Evolutionary conservation across 2,329 filamentous ascomycete species (phyloP).

Genomic region (Botrytis porri): DNA sequence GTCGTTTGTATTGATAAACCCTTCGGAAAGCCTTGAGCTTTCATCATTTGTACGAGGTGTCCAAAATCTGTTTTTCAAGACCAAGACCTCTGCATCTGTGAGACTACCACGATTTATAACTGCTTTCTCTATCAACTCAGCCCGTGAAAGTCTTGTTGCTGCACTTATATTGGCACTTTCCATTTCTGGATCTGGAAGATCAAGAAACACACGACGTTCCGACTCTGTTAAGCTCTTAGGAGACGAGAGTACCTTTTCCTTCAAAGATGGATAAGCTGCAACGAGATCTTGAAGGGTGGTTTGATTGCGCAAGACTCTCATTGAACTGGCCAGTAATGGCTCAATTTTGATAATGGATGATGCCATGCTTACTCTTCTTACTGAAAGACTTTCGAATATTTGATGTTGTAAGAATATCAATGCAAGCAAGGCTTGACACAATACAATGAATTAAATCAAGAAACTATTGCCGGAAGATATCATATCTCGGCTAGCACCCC

Average conservation of each 20-base stretch:
- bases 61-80: conserved; percentile 19
- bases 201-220: conserved; percentile 17
- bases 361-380: neutral
- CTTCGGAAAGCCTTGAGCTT: neutral
- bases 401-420: neutral
- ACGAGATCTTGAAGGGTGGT: conserved; percentile 18
- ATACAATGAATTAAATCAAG: neutral
- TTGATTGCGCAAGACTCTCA: conserved; percentile 15
- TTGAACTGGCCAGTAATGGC: conserved; percentile 2
- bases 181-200: conserved; percentile 18
- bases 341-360: neutral
- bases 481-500: neutral
- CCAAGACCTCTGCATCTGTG: conserved; percentile 2
- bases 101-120: neutral
- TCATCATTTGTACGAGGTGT: neutral
- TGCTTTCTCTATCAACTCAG: conserved; percentile 19
- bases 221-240: conserved; percentile 11
- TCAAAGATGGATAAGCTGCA: conserved; percentile 18
- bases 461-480: neutral
- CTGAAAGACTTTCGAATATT: neutral
- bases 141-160: conserved; percentile 15
- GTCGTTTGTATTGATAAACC: neutral
- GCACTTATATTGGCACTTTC: conserved; percentile 15
- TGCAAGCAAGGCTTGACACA: neutral
- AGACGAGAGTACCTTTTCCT: conserved; percentile 15